These are phyloP conservation scores for Marsdenia floribunda DNA, from an alignment of 257 asterid species.

Conservation along the genomic window DNA sequence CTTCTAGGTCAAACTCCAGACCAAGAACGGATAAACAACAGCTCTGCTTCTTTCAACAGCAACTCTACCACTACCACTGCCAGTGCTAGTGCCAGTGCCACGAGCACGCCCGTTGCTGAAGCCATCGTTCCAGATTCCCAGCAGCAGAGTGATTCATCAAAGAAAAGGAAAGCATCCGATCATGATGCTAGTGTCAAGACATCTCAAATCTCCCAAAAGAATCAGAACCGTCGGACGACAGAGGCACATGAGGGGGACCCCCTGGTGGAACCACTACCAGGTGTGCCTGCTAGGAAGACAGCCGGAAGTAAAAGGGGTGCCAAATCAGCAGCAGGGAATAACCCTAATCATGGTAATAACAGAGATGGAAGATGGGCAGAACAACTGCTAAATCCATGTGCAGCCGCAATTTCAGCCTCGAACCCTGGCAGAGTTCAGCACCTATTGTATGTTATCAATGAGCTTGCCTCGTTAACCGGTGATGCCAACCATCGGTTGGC, in stretches of 20 bases:
- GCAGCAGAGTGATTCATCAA: constrained; percentile 28
- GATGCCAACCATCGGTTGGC: constrained; percentile 83
- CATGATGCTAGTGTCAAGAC: constrained; percentile 21
- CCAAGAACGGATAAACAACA: constrained; percentile 32
- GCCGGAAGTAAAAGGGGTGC: constrained; percentile 31
- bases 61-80: constrained; percentile 18
- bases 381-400: constrained; percentile 85
- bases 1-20: constrained; percentile 28
- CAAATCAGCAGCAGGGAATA: constrained; percentile 26
- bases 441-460: constrained; percentile 61
- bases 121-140: constrained; percentile 24
- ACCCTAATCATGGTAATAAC: constrained; percentile 21
- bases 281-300: constrained; percentile 22
- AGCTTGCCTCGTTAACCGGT: constrained; percentile 58
- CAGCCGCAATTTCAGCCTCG: constrained; percentile 59
- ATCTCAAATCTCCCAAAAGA: constrained; percentile 20
- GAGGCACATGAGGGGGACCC: constrained; percentile 23
- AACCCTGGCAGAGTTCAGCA: constrained; percentile 68
- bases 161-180: constrained; percentile 49
- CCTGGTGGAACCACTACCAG: constrained; percentile 12
- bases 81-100: constrained; percentile 18
- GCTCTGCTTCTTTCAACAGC: constrained; percentile 33
- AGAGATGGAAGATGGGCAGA: constrained; percentile 93
- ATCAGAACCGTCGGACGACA: constrained; percentile 17
- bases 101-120: constrained; percentile 27